Evolutionary conservation across 2,329 filamentous ascomycete genomes (phyloP).

Genomic region (Pseudopithomyces chartarum): DNA sequence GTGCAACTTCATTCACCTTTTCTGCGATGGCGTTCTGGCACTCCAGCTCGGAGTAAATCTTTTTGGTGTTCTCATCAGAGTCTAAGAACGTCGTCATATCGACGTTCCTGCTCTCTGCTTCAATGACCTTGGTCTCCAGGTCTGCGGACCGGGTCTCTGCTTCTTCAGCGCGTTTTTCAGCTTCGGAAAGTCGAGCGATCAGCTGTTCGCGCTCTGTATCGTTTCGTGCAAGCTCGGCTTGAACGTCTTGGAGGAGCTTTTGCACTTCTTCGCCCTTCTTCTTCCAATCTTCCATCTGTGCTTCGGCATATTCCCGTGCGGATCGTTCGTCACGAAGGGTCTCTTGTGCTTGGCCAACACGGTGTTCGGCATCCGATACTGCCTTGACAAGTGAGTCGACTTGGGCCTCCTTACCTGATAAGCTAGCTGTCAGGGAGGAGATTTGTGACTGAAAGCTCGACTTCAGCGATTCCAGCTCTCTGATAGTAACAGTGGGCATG

Average conservation of each 20-base stretch:
- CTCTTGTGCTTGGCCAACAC: conserved; percentile 85
- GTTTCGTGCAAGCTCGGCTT: conserved; percentile 76
- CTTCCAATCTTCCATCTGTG: conserved; percentile 84
- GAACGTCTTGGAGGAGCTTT: conserved; percentile 75
- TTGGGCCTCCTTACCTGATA: conserved; percentile 92
- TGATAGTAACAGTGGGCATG: conserved; percentile 85
- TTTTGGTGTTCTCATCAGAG: conserved; percentile 43
- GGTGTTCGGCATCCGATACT: conserved; percentile 86
- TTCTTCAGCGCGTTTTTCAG: conserved; percentile 74
- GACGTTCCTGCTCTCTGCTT: conserved; percentile 71
- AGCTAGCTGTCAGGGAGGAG: conserved; percentile 86
- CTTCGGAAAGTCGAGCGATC: conserved; percentile 72
- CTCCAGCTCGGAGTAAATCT: conserved; percentile 48
- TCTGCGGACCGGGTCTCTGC: conserved; percentile 78
- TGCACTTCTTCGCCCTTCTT: conserved; percentile 86
- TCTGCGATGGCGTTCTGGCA: conserved; percentile 77
- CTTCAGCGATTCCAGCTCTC: conserved; percentile 91
- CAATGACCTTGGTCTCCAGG: conserved; percentile 56
- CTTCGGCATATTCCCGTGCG: conserved; percentile 71
- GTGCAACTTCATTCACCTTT: conserved; percentile 73
- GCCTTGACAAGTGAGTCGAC: conserved; percentile 85
- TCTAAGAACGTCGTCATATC: conserved; percentile 65
- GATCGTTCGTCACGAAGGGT: conserved; percentile 77
- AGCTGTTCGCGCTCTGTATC: conserved; percentile 84
- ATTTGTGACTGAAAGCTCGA: conserved; percentile 91